Percentiles rank a stretch among this genome's conserved stretches.
Evolutionary conservation across 1,284 basidiomycete species (phyloP).

Genomic region (Malassezia psittaci): DNA sequence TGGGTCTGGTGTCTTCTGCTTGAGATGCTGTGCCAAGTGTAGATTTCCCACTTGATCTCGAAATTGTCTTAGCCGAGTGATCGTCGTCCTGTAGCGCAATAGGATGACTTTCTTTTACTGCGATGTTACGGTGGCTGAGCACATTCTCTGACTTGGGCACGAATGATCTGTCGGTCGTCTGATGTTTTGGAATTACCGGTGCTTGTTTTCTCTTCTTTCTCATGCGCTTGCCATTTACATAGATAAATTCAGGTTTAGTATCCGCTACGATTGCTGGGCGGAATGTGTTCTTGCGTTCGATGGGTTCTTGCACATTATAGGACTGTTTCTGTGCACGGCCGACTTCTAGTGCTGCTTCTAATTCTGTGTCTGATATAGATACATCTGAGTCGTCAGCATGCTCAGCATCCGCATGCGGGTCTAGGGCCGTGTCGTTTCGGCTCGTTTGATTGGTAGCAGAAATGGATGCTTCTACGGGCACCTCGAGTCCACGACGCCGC

Average conservation of each 20-base stretch:
- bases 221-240: slow-evolving; percentile 46
- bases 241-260: slow-evolving; percentile 39
- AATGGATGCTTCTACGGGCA: background rate
- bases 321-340: slow-evolving; percentile 7
- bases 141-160: background rate
- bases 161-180: background rate
- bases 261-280: slow-evolving; percentile 70
- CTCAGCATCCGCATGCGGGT: background rate
- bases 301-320: slow-evolving; percentile 50
- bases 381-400: background rate
- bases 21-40: too few relatives aligned
- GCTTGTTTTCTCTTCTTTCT: slow-evolving; percentile 50
- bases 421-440: background rate
- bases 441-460: background rate
- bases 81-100: background rate
- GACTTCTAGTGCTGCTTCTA: slow-evolving; percentile 19
- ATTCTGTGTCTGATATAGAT: slow-evolving; percentile 6
- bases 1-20: too few relatives aligned
- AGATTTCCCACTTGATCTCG: too few relatives aligned
- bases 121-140: background rate
- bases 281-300: slow-evolving; percentile 58
- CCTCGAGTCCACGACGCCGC: slow-evolving; percentile 12
- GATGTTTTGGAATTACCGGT: background rate
- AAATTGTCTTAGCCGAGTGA: background rate
- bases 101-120: background rate